A percentile compares a stretch with the other conserved stretches of the same genome.
These are phyloP conservation scores for Lepidium didymum DNA, from an alignment of 345 rosid genomes.

Conservation along the genomic window DNA sequence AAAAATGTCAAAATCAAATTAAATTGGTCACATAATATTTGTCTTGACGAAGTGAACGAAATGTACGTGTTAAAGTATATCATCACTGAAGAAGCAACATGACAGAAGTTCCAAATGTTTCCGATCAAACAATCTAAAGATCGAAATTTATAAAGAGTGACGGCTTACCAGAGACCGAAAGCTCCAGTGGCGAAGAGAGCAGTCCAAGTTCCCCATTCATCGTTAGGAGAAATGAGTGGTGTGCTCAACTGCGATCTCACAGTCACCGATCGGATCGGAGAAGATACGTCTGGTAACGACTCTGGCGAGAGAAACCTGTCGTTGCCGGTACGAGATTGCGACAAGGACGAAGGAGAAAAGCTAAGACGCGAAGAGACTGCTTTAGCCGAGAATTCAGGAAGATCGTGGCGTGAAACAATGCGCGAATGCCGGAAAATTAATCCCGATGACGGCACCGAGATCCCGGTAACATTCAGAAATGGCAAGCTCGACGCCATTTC, in stretches of 20 bases:
- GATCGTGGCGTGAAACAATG: slow-evolving; percentile 24
- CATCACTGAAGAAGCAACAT: background rate
- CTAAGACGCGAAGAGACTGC: slow-evolving; percentile 3
- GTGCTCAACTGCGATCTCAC: slow-evolving; percentile 48
- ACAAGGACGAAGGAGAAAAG: slow-evolving; percentile 13
- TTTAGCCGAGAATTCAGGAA: background rate
- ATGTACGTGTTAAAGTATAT: background rate
- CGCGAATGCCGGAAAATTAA: slow-evolving; percentile 6
- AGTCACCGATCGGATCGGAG: slow-evolving; percentile 29
- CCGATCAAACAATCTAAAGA: background rate
- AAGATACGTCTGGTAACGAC: background rate
- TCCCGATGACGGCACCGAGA: slow-evolving; percentile 9
- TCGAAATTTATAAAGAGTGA: background rate
- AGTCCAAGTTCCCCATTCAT: slow-evolving; percentile 84
- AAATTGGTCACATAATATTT: background rate
- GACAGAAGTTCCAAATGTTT: background rate
- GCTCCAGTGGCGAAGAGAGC: slow-evolving; percentile 71
- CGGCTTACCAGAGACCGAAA: slow-evolving; percentile 69
- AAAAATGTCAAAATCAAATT: background rate
- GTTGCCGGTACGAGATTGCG: slow-evolving; percentile 1
- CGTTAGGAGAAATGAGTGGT: slow-evolving; percentile 66
- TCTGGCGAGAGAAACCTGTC: slow-evolving; percentile 29
- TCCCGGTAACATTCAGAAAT: slow-evolving; percentile 6
- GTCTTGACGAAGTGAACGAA: background rate
- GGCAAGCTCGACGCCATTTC: slow-evolving; percentile 42